phyloP scores from a whole-genome alignment of 192 early-diverging fungal species.

The Cladochytrium replicatum region DNA sequence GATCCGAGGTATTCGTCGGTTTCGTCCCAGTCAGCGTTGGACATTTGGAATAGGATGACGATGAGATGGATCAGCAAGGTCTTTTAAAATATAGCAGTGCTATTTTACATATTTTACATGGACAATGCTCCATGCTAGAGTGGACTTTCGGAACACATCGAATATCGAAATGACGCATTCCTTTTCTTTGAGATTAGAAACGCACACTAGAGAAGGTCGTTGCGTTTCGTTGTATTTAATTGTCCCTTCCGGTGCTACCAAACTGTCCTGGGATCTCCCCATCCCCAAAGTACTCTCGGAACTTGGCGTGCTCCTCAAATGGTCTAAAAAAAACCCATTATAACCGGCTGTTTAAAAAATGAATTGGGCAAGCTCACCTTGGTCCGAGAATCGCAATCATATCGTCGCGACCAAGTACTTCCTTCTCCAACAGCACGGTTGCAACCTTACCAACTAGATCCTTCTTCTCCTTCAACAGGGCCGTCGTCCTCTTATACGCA shows the following conservation, averaged over 20 bases:
- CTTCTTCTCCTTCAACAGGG: slow-evolving; percentile 76
- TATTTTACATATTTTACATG: too few relatives aligned
- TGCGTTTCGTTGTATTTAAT: too few relatives aligned
- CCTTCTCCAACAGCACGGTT: slow-evolving; percentile 83
- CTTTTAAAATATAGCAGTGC: too few relatives aligned
- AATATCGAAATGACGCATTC: too few relatives aligned
- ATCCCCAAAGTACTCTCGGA: slow-evolving; percentile 33
- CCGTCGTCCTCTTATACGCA: slow-evolving; percentile 74
- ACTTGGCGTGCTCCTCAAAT: slow-evolving; percentile 25
- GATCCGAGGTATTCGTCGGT: neutral
- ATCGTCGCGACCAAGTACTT: slow-evolving; percentile 92
- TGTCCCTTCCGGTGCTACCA: too few relatives aligned
- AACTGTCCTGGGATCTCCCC: slow-evolving; percentile 1
- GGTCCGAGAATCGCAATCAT: slow-evolving; percentile 81
- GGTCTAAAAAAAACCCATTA: slow-evolving; percentile 16
- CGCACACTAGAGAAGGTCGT: too few relatives aligned
- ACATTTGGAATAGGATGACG: too few relatives aligned
- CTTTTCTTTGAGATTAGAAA: too few relatives aligned
- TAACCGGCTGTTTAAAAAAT: too few relatives aligned
- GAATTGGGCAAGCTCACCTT: slow-evolving; percentile 29
- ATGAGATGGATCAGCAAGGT: too few relatives aligned
- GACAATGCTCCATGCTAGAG: too few relatives aligned
- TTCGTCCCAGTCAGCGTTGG: neutral
- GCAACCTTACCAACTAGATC: slow-evolving; percentile 88
- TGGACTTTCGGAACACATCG: too few relatives aligned